Evolutionary conservation across 2,329 filamentous ascomycete species (phyloP).

Genomic region (Dactylellina sp.): DNA sequence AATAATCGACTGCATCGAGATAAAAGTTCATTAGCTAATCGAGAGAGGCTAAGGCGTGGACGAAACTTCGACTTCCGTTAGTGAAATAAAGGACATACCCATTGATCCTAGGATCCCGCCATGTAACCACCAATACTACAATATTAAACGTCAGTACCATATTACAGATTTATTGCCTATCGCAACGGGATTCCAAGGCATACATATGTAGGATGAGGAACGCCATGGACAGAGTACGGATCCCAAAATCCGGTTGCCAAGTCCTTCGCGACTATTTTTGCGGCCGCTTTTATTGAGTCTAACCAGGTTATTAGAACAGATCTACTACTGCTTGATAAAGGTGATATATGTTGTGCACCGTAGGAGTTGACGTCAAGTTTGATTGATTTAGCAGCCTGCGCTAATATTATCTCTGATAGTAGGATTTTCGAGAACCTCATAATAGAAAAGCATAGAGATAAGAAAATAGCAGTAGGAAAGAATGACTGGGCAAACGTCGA

Average conservation of each 20-base stretch:
- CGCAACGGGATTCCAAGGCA: no score
- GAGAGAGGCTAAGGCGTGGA: no score
- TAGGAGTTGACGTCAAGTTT: conserved; percentile 42
- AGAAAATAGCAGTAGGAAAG: no score
- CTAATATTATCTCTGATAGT: conserved; percentile 22
- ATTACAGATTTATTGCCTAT: no score
- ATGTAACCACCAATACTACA: conserved; percentile 50
- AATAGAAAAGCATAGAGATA: no score
- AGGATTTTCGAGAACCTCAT: conserved; percentile 38
- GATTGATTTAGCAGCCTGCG: conserved; percentile 31
- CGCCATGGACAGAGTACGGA: conserved; percentile 36
- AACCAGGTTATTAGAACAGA: no score
- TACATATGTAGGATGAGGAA: conserved; percentile 34
- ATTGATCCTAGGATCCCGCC: conserved; percentile 37
- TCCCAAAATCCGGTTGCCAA: conserved; percentile 44
- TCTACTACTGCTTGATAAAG: background rate
- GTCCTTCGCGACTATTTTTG: conserved; percentile 40
- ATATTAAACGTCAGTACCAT: background rate
- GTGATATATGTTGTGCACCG: conserved; percentile 19
- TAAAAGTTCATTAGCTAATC: background rate
- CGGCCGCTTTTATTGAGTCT: conserved; percentile 48
- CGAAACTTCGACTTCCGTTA: no score
- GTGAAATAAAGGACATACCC: conserved; percentile 19
- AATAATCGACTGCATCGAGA: conserved; percentile 76
- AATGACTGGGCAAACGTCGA: no score